A percentile compares a stretch with the other conserved stretches of the same genome.
Evolutionary conservation across 352 stramenopile genomes (phyloP).

Genomic region (Globisporangium middletonii): DNA sequence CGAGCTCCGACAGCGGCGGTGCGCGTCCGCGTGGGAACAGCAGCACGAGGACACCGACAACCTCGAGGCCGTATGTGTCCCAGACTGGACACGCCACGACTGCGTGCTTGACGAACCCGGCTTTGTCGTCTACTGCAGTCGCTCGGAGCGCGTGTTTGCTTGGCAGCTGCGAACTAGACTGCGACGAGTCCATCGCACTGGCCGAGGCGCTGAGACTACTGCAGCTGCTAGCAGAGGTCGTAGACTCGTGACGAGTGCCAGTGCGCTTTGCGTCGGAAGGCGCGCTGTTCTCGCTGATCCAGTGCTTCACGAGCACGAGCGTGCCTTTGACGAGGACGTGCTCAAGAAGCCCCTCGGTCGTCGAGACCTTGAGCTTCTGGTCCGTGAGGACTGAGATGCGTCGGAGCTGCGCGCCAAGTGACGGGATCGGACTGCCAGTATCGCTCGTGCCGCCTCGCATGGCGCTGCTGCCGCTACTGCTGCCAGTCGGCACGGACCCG

Average conservation of each 20-base stretch:
- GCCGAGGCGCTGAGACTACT: too few species aligned
- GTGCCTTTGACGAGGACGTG: slow-evolving; percentile 44
- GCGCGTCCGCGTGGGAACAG: slow-evolving; percentile 31
- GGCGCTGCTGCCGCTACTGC: background rate
- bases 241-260: background rate
- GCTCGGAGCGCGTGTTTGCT: slow-evolving; percentile 30
- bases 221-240: background rate
- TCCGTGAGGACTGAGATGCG: slow-evolving; percentile 59
- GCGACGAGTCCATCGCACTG: too few species aligned
- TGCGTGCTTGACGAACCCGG: slow-evolving; percentile 53
- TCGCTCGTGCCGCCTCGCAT: background rate
- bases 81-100: slow-evolving; percentile 69
- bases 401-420: slow-evolving; percentile 28
- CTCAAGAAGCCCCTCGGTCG: slow-evolving; percentile 50
- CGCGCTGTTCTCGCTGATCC: slow-evolving; percentile 24
- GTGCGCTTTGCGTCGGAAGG: slow-evolving; percentile 1
- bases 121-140: slow-evolving; percentile 29
- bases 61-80: slow-evolving; percentile 49
- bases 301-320: slow-evolving; percentile 46
- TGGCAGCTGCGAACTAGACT: too few species aligned
- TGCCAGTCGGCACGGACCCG: too few species aligned
- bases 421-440: slow-evolving; percentile 22
- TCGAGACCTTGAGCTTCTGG: slow-evolving; percentile 41
- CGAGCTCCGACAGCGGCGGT: slow-evolving; percentile 31
- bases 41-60: slow-evolving; percentile 63